Percentiles rank a stretch among this genome's conserved stretches.
Evolutionary conservation across 768 basidiomycete genomes (phyloP).

Genomic region (Mycena alexandri): DNA sequence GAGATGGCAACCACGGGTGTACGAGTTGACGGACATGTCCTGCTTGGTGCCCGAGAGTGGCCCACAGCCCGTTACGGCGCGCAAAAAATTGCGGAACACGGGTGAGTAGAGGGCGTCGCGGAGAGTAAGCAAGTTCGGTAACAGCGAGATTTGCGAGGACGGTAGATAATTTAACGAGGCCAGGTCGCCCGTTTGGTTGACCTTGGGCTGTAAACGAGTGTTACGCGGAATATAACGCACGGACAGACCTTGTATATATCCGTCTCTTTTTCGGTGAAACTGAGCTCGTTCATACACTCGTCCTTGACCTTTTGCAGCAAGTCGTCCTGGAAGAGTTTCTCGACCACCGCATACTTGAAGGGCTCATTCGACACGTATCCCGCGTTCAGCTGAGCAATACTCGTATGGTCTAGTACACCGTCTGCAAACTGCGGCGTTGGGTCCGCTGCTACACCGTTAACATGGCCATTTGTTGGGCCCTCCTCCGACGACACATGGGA

Average conservation of each 20-base stretch:
- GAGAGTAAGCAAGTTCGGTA: constrained; percentile 84
- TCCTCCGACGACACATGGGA: constrained; percentile 39
- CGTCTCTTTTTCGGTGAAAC: constrained; percentile 94
- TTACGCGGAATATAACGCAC: constrained; percentile 19
- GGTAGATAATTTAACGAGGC: constrained; percentile 92
- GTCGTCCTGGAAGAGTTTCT: constrained; percentile 86
- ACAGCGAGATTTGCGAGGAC: constrained; percentile 78
- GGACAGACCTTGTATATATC: constrained; percentile 92
- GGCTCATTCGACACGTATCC: constrained; percentile 73
- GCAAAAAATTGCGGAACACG: constrained; percentile 86
- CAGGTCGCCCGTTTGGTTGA: constrained; percentile 97
- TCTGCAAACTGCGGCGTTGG: constrained; percentile 60
- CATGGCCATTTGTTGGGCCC: constrained; percentile 19
- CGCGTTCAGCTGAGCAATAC: constrained; percentile 65
- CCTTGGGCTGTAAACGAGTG: constrained; percentile 57
- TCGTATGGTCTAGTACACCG: constrained; percentile 68
- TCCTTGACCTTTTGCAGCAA: constrained; percentile 86
- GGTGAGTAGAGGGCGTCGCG: constrained; percentile 93
- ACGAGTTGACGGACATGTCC: constrained; percentile 95
- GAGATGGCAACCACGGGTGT: constrained; percentile 92
- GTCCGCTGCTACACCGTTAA: constrained; percentile 43
- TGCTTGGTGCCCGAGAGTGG: constrained; percentile 92
- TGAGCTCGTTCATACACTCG: constrained; percentile 83
- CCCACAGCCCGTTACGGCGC: constrained; percentile 91
- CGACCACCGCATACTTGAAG: constrained; percentile 86